phyloP scores from a whole-genome alignment of 345 rosid species.

The Melastoma malabathricum region DNA sequence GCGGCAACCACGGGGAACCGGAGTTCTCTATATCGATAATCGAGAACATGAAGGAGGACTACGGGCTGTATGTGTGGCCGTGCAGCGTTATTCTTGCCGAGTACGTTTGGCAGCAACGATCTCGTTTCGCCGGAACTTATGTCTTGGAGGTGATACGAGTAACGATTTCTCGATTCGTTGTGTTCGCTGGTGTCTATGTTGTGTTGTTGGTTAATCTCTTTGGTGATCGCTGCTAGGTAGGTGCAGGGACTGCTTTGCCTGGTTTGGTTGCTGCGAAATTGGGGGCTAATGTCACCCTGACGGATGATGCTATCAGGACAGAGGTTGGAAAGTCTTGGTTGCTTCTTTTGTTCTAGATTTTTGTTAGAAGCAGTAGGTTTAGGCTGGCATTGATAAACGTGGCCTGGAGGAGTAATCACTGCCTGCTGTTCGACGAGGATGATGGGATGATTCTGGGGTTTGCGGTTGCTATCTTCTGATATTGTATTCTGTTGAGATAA shows the following conservation, averaged over 20 bases:
- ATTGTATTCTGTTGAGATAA: too few relatives aligned
- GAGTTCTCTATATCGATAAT: constrained; percentile 45
- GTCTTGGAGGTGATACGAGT: constrained; percentile 48
- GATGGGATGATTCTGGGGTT: too few relatives aligned
- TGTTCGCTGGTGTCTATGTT: too few relatives aligned
- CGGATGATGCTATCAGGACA: constrained; percentile 43
- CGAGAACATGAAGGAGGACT: constrained; percentile 87
- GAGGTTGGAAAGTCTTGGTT: constrained; percentile 28
- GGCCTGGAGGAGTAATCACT: too few relatives aligned
- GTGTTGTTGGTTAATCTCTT: neutral
- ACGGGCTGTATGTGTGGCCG: constrained; percentile 85
- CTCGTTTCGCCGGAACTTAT: constrained; percentile 34
- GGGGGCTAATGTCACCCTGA: constrained; percentile 59
- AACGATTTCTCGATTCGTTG: too few relatives aligned
- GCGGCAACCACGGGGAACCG: constrained; percentile 24
- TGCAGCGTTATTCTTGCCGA: constrained; percentile 76
- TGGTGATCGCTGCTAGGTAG: constrained; percentile 28
- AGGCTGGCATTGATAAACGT: too few relatives aligned
- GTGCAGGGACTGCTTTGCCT: constrained; percentile 74
- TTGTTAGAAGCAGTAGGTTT: neutral
- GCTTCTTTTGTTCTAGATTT: neutral
- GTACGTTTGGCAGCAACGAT: constrained; percentile 80
- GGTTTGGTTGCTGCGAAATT: constrained; percentile 74
- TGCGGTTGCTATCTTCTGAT: too few relatives aligned
- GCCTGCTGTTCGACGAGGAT: too few relatives aligned